phyloP scores from a whole-genome alignment of 2,329 filamentous ascomycete species.

The Cercospora sp. region DNA sequence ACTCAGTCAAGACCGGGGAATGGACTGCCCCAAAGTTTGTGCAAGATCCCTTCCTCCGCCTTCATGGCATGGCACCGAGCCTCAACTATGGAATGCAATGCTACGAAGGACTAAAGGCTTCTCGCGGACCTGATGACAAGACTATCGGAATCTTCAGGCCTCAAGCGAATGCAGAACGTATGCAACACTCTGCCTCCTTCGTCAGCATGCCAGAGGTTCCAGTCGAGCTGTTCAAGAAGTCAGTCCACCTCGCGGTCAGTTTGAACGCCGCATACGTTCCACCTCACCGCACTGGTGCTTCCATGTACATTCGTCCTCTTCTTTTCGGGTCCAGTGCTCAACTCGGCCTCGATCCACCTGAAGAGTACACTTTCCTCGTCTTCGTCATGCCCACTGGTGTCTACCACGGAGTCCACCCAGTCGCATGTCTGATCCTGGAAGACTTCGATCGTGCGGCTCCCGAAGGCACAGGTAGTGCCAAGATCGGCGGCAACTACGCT shows the following conservation, averaged over 20 bases:
- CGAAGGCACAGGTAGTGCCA: conserved; percentile 84
- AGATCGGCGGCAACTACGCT: conserved; percentile 94
- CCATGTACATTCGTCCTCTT: conserved; percentile 89
- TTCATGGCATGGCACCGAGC: conserved; percentile 93
- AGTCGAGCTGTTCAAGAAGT: conserved; percentile 70
- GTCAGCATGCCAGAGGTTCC: conserved; percentile 83
- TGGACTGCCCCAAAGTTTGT: conserved; percentile 82
- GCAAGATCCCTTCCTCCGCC: conserved; percentile 75
- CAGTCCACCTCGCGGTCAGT: conserved; percentile 76
- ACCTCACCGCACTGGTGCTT: conserved; percentile 81
- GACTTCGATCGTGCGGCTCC: conserved; percentile 94
- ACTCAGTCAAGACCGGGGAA: conserved; percentile 68
- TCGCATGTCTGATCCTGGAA: conserved; percentile 85
- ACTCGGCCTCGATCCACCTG: conserved; percentile 79
- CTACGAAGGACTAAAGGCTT: conserved; percentile 98
- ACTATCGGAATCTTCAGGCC: conserved; percentile 86
- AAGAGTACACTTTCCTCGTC: conserved; percentile 89
- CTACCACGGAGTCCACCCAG: conserved; percentile 86
- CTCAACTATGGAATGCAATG: conserved; percentile 98
- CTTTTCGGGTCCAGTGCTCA: conserved; percentile 86
- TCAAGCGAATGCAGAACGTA: conserved; percentile 75
- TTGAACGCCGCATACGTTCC: conserved; percentile 90
- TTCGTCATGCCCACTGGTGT: conserved; percentile 91
- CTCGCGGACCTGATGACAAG: conserved; percentile 70
- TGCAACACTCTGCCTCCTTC: conserved; percentile 81